Conservation (phyloP, 78 protist genomes). For the Dictyostelium discoideum region DNA sequence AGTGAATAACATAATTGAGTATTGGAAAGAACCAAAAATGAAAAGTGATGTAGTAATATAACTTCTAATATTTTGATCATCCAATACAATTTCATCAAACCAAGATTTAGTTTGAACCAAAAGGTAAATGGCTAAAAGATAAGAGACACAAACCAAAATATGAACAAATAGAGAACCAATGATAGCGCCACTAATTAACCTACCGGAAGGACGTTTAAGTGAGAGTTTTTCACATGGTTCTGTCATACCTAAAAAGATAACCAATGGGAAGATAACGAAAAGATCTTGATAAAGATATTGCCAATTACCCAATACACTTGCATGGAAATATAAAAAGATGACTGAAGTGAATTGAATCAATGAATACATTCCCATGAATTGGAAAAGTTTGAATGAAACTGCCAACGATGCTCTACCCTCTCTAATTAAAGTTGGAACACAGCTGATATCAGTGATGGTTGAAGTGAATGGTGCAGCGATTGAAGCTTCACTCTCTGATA, state of each 20-base stretch:
- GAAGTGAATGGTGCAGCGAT: slow-evolving; percentile 99
- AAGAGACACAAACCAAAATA: not conserved
- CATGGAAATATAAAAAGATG: slow-evolving; percentile 73
- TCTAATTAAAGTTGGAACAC: slow-evolving; percentile 56
- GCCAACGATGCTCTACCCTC: slow-evolving; percentile 97
- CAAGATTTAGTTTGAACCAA: slow-evolving; percentile 30
- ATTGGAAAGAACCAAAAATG: slow-evolving; percentile 61
- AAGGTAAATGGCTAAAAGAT: slow-evolving; percentile 15
- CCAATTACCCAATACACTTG: slow-evolving; percentile 80
- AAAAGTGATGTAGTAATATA: slow-evolving; percentile 30
- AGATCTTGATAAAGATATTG: slow-evolving; percentile 84
- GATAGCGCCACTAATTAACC: slow-evolving; percentile 53
- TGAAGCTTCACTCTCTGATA: slow-evolving; percentile 96
- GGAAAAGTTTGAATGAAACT: slow-evolving; percentile 96
- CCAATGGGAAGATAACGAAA: slow-evolving; percentile 84
- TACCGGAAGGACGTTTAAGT: slow-evolving; percentile 71
- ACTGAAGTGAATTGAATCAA: slow-evolving; percentile 92
- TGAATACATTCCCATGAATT: slow-evolving; percentile 97
- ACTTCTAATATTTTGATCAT: not conserved
- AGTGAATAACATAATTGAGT: slow-evolving; percentile 53
- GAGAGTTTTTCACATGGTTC: slow-evolving; percentile 44
- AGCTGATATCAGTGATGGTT: slow-evolving; percentile 70
- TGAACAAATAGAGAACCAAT: slow-evolving; percentile 80
- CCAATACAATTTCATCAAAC: not conserved
- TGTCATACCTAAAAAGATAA: slow-evolving; percentile 85